Evolutionary conservation across 2,329 filamentous ascomycete species (phyloP).

Genomic region (Arthroderma uncinatum): DNA sequence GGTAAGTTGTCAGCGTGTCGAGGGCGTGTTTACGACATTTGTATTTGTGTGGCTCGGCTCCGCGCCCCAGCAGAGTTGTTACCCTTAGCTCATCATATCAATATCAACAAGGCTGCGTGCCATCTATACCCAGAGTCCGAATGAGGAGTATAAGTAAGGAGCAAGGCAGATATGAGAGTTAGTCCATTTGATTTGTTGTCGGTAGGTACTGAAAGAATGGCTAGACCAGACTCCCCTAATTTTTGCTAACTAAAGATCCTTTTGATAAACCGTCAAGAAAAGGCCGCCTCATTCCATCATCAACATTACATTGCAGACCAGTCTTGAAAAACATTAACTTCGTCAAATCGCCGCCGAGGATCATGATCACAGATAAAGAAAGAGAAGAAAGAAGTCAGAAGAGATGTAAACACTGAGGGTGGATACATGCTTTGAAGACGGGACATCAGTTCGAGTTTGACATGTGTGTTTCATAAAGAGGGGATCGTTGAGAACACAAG

Average conservation of each 20-base stretch:
- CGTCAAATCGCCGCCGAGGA: not conserved
- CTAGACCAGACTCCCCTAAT: constrained; percentile 5
- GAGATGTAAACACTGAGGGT: not conserved
- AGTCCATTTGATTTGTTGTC: not conserved
- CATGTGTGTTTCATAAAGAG: not conserved
- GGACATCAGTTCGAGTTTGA: constrained; percentile 1
- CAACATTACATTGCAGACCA: not conserved
- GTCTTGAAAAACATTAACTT: not conserved
- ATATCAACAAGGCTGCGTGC: not conserved
- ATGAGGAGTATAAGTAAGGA: not conserved
- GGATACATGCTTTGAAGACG: constrained; percentile 1
- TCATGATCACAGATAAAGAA: constrained; percentile 5
- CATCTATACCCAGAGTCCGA: not conserved
- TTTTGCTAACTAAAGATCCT: constrained; percentile 6
- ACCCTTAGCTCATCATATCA: not conserved
- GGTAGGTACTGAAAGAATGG: not conserved
- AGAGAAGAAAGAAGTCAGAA: not conserved
- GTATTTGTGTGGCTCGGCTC: not conserved
- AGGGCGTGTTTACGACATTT: not conserved
- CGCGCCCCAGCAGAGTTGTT: not conserved
- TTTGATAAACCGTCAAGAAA: not conserved
- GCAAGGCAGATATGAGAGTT: not conserved
- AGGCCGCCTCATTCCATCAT: not conserved
- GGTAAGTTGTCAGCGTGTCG: not conserved
- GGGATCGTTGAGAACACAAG: not conserved